phyloP scores from a whole-genome alignment of 306 rosid species.

The Vigna angularis region DNA sequence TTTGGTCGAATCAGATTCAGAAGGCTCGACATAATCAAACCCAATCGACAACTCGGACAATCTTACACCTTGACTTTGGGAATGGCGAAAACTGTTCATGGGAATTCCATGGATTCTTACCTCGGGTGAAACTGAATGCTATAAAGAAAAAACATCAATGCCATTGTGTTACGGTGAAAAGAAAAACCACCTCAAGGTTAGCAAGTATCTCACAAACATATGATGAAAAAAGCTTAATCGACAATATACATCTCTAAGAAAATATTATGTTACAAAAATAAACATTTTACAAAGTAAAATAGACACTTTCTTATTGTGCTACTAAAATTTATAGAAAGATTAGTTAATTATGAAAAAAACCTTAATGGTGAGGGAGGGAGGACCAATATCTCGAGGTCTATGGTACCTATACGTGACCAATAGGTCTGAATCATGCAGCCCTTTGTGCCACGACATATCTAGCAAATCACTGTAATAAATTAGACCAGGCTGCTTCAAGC shows the following conservation, averaged over 20 bases:
- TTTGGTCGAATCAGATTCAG: slow-evolving; percentile 62
- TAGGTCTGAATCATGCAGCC: slow-evolving; percentile 70
- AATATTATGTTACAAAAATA: too few relatives aligned
- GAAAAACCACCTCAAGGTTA: too few relatives aligned
- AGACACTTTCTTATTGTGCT: too few relatives aligned
- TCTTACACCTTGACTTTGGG: slow-evolving; percentile 62
- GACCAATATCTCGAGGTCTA: slow-evolving; percentile 57
- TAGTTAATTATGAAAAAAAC: slow-evolving; percentile 16
- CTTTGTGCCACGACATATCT: slow-evolving; percentile 68
- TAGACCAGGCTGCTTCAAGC: slow-evolving; percentile 68
- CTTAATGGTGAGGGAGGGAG: slow-evolving; percentile 60
- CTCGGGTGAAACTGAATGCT: slow-evolving; percentile 74
- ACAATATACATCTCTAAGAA: too few relatives aligned
- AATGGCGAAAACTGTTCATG: slow-evolving; percentile 60
- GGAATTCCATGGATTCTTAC: slow-evolving; percentile 71
- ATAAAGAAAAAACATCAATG: slow-evolving; percentile 32
- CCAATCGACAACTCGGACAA: slow-evolving; percentile 65
- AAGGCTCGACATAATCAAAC: slow-evolving; percentile 60
- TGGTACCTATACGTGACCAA: slow-evolving; percentile 62
- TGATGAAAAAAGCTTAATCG: too few relatives aligned
- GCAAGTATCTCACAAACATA: too few relatives aligned
- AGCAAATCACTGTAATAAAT: slow-evolving; percentile 68
- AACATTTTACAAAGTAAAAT: too few relatives aligned
- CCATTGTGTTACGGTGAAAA: too few relatives aligned
- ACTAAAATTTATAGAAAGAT: too few relatives aligned